These are phyloP conservation scores for Urochloa ruziziensis DNA, from an alignment of 176 grass and related monocot species.

Conservation along the genomic window DNA sequence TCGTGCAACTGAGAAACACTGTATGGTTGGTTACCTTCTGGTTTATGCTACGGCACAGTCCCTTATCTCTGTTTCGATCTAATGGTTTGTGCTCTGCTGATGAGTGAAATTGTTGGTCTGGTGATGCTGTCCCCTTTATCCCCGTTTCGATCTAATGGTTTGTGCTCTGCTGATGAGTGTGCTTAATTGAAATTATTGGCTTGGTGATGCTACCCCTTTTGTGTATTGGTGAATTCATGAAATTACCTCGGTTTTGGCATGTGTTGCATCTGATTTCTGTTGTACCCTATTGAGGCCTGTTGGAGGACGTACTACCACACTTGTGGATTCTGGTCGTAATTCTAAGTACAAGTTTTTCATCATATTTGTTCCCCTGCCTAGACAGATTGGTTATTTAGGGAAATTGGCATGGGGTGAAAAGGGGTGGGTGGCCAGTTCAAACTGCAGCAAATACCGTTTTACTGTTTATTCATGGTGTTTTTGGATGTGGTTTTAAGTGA, in stretches of 20 bases:
- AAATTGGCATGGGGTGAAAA: background rate
- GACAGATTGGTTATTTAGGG: background rate
- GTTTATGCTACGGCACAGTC: background rate
- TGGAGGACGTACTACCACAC: background rate
- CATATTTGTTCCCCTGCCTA: background rate
- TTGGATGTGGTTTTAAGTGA: background rate
- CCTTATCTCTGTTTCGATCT: background rate
- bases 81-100: background rate
- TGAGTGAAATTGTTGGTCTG: background rate
- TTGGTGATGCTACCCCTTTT: too few relatives aligned
- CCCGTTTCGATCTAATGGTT: too few relatives aligned
- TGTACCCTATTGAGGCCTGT: background rate
- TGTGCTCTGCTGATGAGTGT: too few relatives aligned
- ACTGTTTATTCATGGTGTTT: background rate
- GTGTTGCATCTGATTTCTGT: background rate
- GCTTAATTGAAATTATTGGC: too few relatives aligned
- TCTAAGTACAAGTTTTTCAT: background rate
- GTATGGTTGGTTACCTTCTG: background rate
- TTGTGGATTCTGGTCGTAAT: background rate
- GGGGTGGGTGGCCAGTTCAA: background rate
- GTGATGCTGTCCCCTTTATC: background rate
- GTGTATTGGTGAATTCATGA: background rate
- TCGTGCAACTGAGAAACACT: background rate
- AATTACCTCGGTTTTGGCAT: background rate
- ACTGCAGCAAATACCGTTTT: background rate